Evolutionary conservation across 176 grass and related monocot species (phyloP).

Genomic region (Triticum urartu): DNA sequence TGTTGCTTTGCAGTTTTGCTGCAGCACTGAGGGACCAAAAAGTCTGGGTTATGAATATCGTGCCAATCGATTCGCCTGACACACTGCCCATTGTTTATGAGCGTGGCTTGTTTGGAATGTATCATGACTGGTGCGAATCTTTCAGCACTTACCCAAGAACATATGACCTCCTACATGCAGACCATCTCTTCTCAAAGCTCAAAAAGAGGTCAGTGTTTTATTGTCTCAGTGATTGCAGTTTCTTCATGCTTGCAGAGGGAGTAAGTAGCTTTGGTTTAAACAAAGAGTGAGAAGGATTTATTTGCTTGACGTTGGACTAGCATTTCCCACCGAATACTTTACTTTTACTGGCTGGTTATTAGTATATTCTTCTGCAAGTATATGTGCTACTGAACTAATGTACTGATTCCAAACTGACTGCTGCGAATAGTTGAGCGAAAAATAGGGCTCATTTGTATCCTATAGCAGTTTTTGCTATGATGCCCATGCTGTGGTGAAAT

Average conservation of each 20-base stretch:
- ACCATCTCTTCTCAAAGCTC: constrained; percentile 94
- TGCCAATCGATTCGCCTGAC: constrained; percentile 85
- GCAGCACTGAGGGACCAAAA: constrained; percentile 76
- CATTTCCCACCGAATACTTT: not conserved
- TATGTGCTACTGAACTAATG: not conserved
- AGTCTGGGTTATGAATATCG: constrained; percentile 99
- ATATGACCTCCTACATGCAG: constrained; percentile 91
- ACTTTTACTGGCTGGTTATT: not conserved
- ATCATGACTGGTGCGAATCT: constrained; percentile 99
- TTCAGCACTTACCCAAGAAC: constrained; percentile 98
- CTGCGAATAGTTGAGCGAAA: not conserved
- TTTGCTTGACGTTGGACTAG: not conserved
- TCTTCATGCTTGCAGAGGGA: not conserved
- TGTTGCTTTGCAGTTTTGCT: constrained; percentile 68
- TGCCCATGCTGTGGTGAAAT: not conserved
- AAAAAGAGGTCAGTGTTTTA: constrained; percentile 60
- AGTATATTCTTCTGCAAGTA: not conserved
- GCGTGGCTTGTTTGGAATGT: constrained; percentile 98
- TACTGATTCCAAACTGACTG: not conserved
- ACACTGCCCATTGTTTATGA: constrained; percentile 97
- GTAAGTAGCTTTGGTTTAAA: not conserved
- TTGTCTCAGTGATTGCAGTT: not conserved
- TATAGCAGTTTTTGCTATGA: not conserved
- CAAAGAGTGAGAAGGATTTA: not conserved
- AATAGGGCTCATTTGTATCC: not conserved